Evolutionary conservation across 163 green algal genomes (phyloP).

Genomic region (Dunaliella salina): DNA sequence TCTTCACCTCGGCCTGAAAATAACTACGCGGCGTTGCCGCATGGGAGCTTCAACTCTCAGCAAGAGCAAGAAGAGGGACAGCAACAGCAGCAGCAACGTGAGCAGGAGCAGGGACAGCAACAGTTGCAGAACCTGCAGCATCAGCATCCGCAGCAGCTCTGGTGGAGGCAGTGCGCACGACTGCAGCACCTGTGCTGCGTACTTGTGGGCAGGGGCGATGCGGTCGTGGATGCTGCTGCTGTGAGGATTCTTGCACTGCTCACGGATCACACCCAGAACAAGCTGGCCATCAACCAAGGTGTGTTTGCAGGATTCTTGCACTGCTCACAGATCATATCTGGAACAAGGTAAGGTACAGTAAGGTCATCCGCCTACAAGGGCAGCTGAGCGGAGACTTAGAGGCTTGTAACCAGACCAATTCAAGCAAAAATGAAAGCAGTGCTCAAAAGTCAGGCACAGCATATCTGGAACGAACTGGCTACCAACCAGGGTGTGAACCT

Average conservation of each 20-base stretch:
- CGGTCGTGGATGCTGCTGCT: conserved; percentile 35
- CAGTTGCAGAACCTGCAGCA: neutral
- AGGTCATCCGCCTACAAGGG: too few relatives aligned
- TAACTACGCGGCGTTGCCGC: neutral
- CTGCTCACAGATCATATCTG: too few relatives aligned
- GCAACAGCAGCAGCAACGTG: neutral
- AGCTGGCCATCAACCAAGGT: neutral
- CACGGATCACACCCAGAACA: conserved; percentile 13
- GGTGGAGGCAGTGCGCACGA: neutral
- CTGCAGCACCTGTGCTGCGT: neutral
- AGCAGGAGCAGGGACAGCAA: neutral
- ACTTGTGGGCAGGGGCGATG: conserved; percentile 6
- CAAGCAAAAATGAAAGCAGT: too few relatives aligned
- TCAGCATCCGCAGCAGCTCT: neutral
- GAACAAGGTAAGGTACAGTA: too few relatives aligned
- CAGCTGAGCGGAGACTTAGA: too few relatives aligned
- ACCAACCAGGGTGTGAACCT: too few relatives aligned
- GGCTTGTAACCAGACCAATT: too few relatives aligned
- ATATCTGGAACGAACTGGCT: too few relatives aligned
- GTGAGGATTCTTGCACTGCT: conserved; percentile 29
- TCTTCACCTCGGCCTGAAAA: neutral
- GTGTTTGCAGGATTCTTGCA: too few relatives aligned
- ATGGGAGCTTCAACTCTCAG: neutral
- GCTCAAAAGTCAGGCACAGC: too few relatives aligned
- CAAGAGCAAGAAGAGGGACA: neutral